phyloP scores from a whole-genome alignment of 2,329 filamentous ascomycete genomes.

The Sclerotinia sclerotiorum region DNA sequence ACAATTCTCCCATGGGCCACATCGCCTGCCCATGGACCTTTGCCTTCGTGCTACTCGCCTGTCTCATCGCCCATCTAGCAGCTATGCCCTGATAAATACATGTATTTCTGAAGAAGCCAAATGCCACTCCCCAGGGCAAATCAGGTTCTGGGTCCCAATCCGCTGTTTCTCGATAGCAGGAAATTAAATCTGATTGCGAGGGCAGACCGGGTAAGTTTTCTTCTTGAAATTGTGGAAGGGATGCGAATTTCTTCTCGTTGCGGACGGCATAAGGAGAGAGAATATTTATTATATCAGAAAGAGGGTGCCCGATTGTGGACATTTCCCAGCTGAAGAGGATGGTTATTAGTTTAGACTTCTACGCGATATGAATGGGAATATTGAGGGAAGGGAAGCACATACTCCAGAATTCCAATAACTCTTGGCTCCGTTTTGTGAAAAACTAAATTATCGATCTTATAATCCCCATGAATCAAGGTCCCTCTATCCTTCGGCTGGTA shows the following conservation, averaged over 20 bases:
- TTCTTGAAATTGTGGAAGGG: constrained; percentile 43
- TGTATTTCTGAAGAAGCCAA: constrained; percentile 60
- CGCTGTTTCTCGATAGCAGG: constrained; percentile 66
- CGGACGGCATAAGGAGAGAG: constrained; percentile 49
- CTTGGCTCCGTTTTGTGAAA: constrained; percentile 86
- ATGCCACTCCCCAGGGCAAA: constrained; percentile 61
- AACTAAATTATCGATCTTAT: constrained; percentile 89
- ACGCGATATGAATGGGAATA: neutral
- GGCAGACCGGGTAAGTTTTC: constrained; percentile 55
- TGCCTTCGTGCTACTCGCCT: constrained; percentile 87
- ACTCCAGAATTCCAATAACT: constrained; percentile 91
- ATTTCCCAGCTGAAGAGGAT: constrained; percentile 76
- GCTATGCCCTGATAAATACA: constrained; percentile 85
- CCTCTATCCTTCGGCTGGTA: constrained; percentile 75
- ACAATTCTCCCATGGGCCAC: constrained; percentile 71
- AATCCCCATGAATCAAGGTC: constrained; percentile 89
- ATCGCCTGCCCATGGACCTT: constrained; percentile 68
- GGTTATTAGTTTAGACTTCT: constrained; percentile 14
- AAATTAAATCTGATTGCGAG: constrained; percentile 55
- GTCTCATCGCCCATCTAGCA: constrained; percentile 76
- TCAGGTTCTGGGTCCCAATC: constrained; percentile 70
- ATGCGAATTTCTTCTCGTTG: constrained; percentile 35
- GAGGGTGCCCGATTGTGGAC: constrained; percentile 94
- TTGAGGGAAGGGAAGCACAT: constrained; percentile 38
- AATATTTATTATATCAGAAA: constrained; percentile 87